Evolutionary conservation across 257 asterid species (phyloP).

Genomic region (Primulina huaijiensis): DNA sequence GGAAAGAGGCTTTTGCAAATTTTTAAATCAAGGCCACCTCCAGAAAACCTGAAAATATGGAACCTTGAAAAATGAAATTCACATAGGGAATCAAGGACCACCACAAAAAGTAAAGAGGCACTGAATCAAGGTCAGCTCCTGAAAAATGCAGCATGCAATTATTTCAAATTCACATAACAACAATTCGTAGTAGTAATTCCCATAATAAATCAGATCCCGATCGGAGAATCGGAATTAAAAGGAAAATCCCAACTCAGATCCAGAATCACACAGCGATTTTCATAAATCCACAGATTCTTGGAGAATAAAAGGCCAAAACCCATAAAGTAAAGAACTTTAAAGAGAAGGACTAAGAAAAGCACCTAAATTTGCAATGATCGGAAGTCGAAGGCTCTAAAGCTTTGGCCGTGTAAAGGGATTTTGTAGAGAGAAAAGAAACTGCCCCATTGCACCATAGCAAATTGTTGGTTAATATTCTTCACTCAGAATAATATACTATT

Average conservation of each 20-base stretch:
- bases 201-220: slow-evolving; percentile 33
- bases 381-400: slow-evolving; percentile 17
- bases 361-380: slow-evolving; percentile 39
- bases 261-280: slow-evolving; percentile 19
- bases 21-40: slow-evolving; percentile 29
- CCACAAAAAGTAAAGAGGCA: slow-evolving; percentile 28
- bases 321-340: slow-evolving; percentile 11
- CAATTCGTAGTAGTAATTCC: slow-evolving; percentile 11
- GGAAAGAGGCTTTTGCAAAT: slow-evolving; percentile 36
- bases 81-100: slow-evolving; percentile 44
- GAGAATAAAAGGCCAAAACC: slow-evolving; percentile 16
- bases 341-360: slow-evolving; percentile 18
- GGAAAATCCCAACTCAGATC: slow-evolving; percentile 29
- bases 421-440: background rate
- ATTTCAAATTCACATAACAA: slow-evolving; percentile 16
- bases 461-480: background rate
- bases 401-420: slow-evolving; percentile 12
- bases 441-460: background rate
- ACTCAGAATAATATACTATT: no score
- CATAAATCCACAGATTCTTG: background rate
- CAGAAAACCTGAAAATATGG: slow-evolving; percentile 37
- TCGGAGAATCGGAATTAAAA: slow-evolving; percentile 19
- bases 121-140: slow-evolving; percentile 42
- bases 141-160: slow-evolving; percentile 42
- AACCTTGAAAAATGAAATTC: slow-evolving; percentile 34